Evolutionary conservation across 139 green algal species (phyloP).

Genomic region (Volvox africanus): DNA sequence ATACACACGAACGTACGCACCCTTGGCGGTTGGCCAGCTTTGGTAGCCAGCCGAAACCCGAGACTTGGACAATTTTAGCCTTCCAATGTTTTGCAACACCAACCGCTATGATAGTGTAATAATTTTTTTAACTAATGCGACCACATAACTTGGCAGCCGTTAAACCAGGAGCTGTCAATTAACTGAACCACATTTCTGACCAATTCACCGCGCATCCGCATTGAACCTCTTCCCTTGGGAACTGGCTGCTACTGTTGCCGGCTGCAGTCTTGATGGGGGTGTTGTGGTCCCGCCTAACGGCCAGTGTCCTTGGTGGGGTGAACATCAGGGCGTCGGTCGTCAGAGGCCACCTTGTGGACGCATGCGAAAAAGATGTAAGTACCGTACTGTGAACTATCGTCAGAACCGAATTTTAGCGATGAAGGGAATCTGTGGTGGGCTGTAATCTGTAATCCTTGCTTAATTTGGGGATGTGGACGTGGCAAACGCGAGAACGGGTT

Average conservation of each 20-base stretch:
- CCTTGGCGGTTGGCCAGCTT: too few species aligned
- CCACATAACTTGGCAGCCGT: neutral
- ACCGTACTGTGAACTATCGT: neutral
- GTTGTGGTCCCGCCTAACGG: neutral
- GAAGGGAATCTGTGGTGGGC: too few species aligned
- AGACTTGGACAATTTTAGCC: neutral
- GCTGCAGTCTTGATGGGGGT: constrained; percentile 37
- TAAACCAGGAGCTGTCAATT: neutral
- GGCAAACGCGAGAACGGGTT: neutral
- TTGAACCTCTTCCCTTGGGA: neutral
- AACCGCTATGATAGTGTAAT: neutral
- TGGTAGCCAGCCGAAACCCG: neutral
- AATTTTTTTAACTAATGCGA: neutral
- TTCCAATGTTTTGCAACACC: neutral
- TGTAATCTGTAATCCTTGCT: neutral
- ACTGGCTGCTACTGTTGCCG: neutral
- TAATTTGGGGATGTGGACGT: too few species aligned
- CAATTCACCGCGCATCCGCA: neutral
- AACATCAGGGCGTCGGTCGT: neutral
- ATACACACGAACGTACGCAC: too few species aligned
- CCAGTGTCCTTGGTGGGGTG: constrained; percentile 6
- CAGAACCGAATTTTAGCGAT: neutral
- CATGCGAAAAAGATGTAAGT: constrained; percentile 40
- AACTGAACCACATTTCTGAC: neutral
- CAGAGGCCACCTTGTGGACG: neutral